phyloP scores from a whole-genome alignment of 345 rosid genomes.

The Hypericum perforatum region DNA sequence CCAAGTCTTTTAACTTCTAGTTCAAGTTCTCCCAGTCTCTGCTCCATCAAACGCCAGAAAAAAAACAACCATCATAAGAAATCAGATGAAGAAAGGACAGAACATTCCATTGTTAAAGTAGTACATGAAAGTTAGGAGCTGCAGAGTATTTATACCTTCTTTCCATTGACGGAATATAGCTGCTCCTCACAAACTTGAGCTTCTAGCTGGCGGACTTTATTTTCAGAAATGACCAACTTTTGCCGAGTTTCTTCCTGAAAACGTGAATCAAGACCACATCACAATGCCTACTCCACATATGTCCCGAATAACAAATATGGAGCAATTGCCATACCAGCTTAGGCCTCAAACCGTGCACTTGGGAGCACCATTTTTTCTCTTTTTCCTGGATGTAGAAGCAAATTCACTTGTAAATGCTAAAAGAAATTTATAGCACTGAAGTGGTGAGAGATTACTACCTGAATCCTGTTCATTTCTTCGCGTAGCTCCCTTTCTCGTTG shows the following conservation, averaged over 20 bases:
- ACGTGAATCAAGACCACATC: conserved; percentile 8
- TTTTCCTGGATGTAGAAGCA: conserved; percentile 42
- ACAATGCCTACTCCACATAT: neutral
- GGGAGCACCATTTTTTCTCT: conserved; percentile 66
- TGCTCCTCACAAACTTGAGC: conserved; percentile 70
- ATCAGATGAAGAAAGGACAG: conserved; percentile 1
- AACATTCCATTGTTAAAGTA: conserved; percentile 1
- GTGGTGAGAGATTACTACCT: conserved; percentile 33
- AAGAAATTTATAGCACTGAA: conserved; percentile 7
- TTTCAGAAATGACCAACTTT: conserved; percentile 72
- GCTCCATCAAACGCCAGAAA: conserved; percentile 19
- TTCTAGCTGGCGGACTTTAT: conserved; percentile 86
- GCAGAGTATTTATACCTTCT: conserved; percentile 33
- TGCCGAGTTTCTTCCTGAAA: conserved; percentile 81
- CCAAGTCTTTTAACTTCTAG: conserved; percentile 29
- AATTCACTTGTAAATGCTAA: conserved; percentile 10
- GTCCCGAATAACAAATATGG: too few species aligned
- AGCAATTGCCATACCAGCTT: conserved; percentile 48
- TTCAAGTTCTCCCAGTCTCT: conserved; percentile 83
- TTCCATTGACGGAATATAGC: conserved; percentile 45
- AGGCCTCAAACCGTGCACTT: conserved; percentile 63
- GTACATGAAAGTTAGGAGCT: neutral
- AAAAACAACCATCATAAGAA: too few species aligned
- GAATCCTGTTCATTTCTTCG: conserved; percentile 74
- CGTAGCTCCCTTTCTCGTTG: conserved; percentile 66